A percentile compares a stretch with the other conserved stretches of the same genome.
These are phyloP conservation scores for Sanghuangporus weigelae DNA, from an alignment of 1,284 basidiomycete genomes.

Conservation along the genomic window DNA sequence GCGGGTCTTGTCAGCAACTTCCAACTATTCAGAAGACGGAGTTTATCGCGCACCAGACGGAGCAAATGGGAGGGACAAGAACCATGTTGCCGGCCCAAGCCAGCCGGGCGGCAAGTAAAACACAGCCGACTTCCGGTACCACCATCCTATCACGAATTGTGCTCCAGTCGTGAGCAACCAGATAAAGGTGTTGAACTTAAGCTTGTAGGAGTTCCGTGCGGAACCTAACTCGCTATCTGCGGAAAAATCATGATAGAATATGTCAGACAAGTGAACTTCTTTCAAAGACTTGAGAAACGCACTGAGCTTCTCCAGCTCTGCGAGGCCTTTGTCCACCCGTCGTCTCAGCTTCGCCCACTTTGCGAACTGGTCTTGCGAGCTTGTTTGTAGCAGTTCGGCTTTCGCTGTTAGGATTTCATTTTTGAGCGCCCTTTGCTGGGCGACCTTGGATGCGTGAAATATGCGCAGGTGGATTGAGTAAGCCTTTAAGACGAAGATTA, in stretches of 20 bases:
- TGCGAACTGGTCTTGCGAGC: slow-evolving; percentile 95
- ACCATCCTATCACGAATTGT: slow-evolving; percentile 82
- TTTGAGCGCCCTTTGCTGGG: slow-evolving; percentile 66
- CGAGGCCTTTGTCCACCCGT: slow-evolving; percentile 89
- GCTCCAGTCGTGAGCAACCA: slow-evolving; percentile 83
- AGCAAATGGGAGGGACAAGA: slow-evolving; percentile 78
- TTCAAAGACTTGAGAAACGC: slow-evolving; percentile 33
- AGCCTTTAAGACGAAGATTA: slow-evolving; percentile 37
- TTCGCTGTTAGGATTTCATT: slow-evolving; percentile 74
- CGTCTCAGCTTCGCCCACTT: slow-evolving; percentile 96
- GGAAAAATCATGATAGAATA: background rate
- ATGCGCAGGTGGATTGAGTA: slow-evolving; percentile 66
- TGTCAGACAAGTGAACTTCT: background rate
- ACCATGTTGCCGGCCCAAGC: slow-evolving; percentile 82
- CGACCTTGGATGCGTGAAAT: slow-evolving; percentile 50
- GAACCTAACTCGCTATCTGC: slow-evolving; percentile 70
- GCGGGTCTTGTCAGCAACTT: slow-evolving; percentile 12
- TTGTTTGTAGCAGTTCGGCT: slow-evolving; percentile 84
- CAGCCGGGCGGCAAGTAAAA: slow-evolving; percentile 88
- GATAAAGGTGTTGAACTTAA: slow-evolving; percentile 68
- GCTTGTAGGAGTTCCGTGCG: slow-evolving; percentile 61
- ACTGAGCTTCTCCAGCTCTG: slow-evolving; percentile 92
- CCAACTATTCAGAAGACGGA: background rate
- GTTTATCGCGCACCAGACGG: slow-evolving; percentile 49
- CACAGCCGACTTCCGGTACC: slow-evolving; percentile 82